phyloP scores from a whole-genome alignment of 352 stramenopile species.

The Peronospora destructor region DNA sequence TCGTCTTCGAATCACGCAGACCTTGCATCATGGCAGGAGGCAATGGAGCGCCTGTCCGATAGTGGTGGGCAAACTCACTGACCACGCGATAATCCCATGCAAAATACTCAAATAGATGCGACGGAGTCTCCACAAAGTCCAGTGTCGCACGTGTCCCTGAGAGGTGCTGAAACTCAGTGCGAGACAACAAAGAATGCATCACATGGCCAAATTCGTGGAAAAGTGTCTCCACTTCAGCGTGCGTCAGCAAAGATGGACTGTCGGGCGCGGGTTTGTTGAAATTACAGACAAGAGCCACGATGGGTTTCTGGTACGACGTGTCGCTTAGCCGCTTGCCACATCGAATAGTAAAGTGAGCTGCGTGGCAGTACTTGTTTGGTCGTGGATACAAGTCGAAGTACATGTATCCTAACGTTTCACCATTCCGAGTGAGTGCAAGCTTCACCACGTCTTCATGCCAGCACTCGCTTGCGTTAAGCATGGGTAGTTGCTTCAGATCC shows the following conservation, averaged over 20 bases:
- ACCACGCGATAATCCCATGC: constrained; percentile 88
- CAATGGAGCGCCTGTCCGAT: constrained; percentile 73
- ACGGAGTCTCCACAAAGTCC: constrained; percentile 94
- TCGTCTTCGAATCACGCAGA: constrained; percentile 71
- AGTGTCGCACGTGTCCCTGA: constrained; percentile 89
- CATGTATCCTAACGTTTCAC: constrained; percentile 80
- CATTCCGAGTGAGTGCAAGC: constrained; percentile 72
- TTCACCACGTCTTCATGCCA: constrained; percentile 89
- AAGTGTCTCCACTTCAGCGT: constrained; percentile 95
- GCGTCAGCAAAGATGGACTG: constrained; percentile 68
- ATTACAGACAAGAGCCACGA: constrained; percentile 91
- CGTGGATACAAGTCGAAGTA: constrained; percentile 94
- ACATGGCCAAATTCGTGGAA: constrained; percentile 98
- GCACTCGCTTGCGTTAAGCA: constrained; percentile 67
- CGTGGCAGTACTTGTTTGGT: constrained; percentile 78
- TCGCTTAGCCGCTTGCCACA: constrained; percentile 76
- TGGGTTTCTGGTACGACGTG: constrained; percentile 88
- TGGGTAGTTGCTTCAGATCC: constrained; percentile 66
- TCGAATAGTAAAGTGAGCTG: constrained; percentile 94
- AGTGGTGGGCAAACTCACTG: constrained; percentile 74
- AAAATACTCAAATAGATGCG: constrained; percentile 98
- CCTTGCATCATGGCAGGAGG: constrained; percentile 68
- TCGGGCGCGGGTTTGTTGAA: constrained; percentile 74
- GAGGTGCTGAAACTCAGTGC: constrained; percentile 96
- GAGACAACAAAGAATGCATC: constrained; percentile 93